A percentile compares a stretch with the other conserved stretches of the same genome.
These are phyloP conservation scores for Silene conica DNA, from an alignment of 148 eudicot genomes.

Conservation along the genomic window DNA sequence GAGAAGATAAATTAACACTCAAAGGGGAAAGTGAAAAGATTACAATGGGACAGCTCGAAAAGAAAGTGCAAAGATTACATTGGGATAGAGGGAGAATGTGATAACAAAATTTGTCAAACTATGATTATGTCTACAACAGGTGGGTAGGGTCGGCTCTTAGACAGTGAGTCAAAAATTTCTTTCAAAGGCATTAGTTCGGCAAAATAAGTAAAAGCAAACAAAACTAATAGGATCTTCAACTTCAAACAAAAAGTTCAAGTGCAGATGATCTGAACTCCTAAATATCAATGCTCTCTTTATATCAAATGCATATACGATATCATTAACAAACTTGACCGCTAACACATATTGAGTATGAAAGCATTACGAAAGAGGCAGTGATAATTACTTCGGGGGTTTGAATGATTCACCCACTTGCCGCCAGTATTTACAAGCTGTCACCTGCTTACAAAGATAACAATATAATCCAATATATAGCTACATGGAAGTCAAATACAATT, in stretches of 20 bases:
- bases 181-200: neutral
- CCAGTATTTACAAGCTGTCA: constrained; percentile 78
- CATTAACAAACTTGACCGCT: constrained; percentile 6
- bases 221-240: neutral
- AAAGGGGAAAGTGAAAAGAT: too few species aligned
- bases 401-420: constrained; percentile 93
- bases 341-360: neutral
- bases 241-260: neutral
- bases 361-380: neutral
- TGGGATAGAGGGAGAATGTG: neutral
- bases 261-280: neutral
- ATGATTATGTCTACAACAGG: neutral
- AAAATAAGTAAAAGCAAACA: neutral
- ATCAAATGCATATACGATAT: neutral
- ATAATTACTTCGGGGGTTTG: constrained; percentile 74
- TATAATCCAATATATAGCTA: constrained; percentile 12
- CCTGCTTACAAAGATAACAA: constrained; percentile 35
- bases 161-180: neutral
- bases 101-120: too few species aligned
- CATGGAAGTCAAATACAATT: neutral
- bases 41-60: too few species aligned
- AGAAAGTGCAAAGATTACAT: too few species aligned
- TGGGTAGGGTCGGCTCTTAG: neutral
- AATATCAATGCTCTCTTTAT: neutral
- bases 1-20: too few species aligned